Base-by-base conservation (phyloP, 2,329 filamentous ascomycete genomes). In the Coleophoma crateriformis region DNA sequence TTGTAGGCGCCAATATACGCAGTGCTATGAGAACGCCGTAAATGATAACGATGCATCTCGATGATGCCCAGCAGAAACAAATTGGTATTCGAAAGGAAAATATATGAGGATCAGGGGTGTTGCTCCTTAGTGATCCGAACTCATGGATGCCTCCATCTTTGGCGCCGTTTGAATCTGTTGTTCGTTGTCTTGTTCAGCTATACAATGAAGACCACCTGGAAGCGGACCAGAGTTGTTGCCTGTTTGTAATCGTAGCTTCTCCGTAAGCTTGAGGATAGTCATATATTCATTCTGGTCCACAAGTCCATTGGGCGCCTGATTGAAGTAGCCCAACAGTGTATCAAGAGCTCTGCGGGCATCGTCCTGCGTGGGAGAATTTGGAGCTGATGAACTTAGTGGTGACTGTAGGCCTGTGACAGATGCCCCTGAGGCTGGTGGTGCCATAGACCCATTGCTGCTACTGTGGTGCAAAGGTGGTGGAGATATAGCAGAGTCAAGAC, bases 281-380 rank as follows among this genome's bases (percentile, higher is more conserved):
- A 88, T 68, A 64, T 86, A 91, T 55, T 96, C 91, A 59, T 81
- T 79, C 43, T 89, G 80, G 61, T 94, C 88, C 14, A 88, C 81
- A 33, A 90, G 79, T 1, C 83, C 85, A 19, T 68, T 72, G 0
- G 75, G 70, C 12, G 84, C 81, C 57, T 87, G 80, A 52, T 84
- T 83, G 65, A 96, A 87, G 63, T 92, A 96, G 52, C 71, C 85
- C 65, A 95, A 79, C 17, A 96, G 81, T 2, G 91, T 84, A 60
- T 92, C 85, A 4, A 95, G 78, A 1, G 91, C 92, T 46, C 82
- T 79, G 37, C 88, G 80, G 4, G 91, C 91, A 66, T 97, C 90
- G 59, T 96, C 90, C 58, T 90, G 87, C 0, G 85, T 90, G 0
- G 87, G 87, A 2, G 86, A 87, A 27, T 69, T 78, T 1, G 84